Base-by-base conservation (phyloP, 768 basidiomycete species). In the Serendipita indica region DNA sequence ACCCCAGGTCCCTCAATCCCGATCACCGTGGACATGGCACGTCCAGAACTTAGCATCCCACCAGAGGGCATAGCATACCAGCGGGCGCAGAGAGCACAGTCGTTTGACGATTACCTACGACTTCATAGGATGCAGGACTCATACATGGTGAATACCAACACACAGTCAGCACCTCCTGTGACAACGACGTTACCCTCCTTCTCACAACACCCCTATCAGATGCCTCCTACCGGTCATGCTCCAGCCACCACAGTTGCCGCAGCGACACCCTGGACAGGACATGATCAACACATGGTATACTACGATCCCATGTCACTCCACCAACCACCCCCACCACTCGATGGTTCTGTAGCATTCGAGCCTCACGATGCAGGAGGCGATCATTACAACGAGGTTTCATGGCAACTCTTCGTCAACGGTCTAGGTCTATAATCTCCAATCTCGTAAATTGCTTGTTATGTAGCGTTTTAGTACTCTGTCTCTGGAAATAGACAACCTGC, bases 51-150 rank as follows among this genome's bases (percentile, higher is more conserved):
- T 37, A 10, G n/a, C n/a, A 37, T 10, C 35, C 35, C 35, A n/a
- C 35, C 35, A 10, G 35, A 37, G 35, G n/a, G n/a, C n/a, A n/a
- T n/a, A n/a, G n/a, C n/a, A n/a, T n/a, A n/a, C n/a, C n/a, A n/a
- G n/a, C n/a, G 10, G 22, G 49, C 3, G 22, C 16, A 28, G 22
- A n/a, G 49, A 12, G 49, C 49, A 18, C 49, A 54, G n/a, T 54
- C 49, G 16, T 54, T 54, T 54, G 49, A 54, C 32, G 49, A 54
- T 33, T 54, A 28, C 32, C 25, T 54, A 33, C 49, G 49, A 18
- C n/a, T 54, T 4, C 49, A 54, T 30, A 27, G 30, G 10, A 7
- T 54, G 30, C 49, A 54, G n/a, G 49, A 54, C n/a, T n/a, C 10
- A 10, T 10, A 37, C 10, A 37, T 37, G 35, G n/a, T n/a, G n/a